A percentile compares a stretch with the other conserved stretches of the same genome.
Conservation (phyloP, 2,329 filamentous ascomycete genomes). For the Paracoccidioides lutzii region DNA sequence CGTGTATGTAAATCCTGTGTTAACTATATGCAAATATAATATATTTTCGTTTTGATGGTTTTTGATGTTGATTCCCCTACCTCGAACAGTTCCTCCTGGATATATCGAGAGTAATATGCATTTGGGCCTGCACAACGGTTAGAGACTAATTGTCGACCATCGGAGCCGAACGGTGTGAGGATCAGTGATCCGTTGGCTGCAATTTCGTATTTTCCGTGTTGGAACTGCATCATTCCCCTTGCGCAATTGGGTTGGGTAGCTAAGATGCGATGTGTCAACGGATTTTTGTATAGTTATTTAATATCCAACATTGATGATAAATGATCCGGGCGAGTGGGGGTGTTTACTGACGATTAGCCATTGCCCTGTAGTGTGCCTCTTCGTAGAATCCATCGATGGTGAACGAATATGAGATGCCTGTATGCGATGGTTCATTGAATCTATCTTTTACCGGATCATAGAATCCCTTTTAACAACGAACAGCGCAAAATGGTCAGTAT, state of each 20-base stretch:
- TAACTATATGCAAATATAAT: neutral
- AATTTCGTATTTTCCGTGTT: slow-evolving; percentile 52
- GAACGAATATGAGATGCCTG: slow-evolving; percentile 64
- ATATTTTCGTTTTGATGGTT: neutral
- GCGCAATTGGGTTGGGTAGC: slow-evolving; percentile 49
- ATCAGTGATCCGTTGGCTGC: slow-evolving; percentile 45
- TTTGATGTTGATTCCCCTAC: slow-evolving; percentile 27
- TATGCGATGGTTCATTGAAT: slow-evolving; percentile 51
- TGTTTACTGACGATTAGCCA: slow-evolving; percentile 50
- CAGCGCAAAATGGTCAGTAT: neutral
- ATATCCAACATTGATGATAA: neutral
- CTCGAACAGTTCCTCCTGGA: slow-evolving; percentile 50
- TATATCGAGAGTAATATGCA: slow-evolving; percentile 52
- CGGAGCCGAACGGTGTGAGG: slow-evolving; percentile 49
- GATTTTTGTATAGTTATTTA: slow-evolving; percentile 5
- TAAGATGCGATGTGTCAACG: slow-evolving; percentile 16
- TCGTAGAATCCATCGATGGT: slow-evolving; percentile 55
- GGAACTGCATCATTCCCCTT: slow-evolving; percentile 56
- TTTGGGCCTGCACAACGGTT: slow-evolving; percentile 47
- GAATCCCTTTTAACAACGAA: slow-evolving; percentile 41
- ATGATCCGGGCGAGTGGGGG: neutral
- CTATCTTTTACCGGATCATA: slow-evolving; percentile 54
- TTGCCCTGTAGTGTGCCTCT: slow-evolving; percentile 55
- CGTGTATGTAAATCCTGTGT: neutral
- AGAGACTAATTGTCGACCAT: slow-evolving; percentile 55